Percentiles rank a stretch among this genome's conserved stretches.
Conservation (phyloP, 1,139 yeast genomes). For the Saccharomycopsis hybrid region DNA sequence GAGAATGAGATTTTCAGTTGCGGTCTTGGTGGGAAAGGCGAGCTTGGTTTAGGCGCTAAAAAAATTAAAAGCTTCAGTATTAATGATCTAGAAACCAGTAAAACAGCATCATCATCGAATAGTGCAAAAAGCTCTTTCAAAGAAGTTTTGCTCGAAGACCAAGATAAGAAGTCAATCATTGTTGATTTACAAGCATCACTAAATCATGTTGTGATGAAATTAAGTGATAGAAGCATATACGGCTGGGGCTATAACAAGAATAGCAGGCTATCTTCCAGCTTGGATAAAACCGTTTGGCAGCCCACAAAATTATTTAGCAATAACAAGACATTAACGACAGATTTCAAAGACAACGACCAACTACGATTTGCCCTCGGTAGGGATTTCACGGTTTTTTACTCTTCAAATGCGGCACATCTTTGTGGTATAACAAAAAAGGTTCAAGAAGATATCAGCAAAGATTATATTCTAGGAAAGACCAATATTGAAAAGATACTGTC, state of each 20-base stretch:
- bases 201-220: conserved; percentile 46
- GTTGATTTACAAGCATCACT: conserved; percentile 38
- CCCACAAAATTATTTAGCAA: neutral
- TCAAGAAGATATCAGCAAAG: neutral
- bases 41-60: conserved; percentile 53
- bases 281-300: conserved; percentile 6
- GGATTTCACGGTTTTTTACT: conserved; percentile 7
- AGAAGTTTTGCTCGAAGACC: too few relatives aligned
- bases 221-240: conserved; percentile 26
- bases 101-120: neutral
- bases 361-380: conserved; percentile 3
- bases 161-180: neutral
- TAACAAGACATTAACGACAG: neutral
- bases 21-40: conserved; percentile 70
- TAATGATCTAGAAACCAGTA: neutral
- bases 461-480: neutral
- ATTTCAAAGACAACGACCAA: neutral
- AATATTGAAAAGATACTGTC: conserved; percentile 31
- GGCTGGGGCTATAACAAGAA: conserved; percentile 19
- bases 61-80: neutral
- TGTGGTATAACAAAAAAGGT: conserved; percentile 1
- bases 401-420: neutral
- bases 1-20: conserved; percentile 40
- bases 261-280: neutral
- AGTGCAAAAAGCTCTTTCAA: neutral